Conservation (phyloP, 1,284 basidiomycete genomes). For the Ustilago xerochloae region DNA sequence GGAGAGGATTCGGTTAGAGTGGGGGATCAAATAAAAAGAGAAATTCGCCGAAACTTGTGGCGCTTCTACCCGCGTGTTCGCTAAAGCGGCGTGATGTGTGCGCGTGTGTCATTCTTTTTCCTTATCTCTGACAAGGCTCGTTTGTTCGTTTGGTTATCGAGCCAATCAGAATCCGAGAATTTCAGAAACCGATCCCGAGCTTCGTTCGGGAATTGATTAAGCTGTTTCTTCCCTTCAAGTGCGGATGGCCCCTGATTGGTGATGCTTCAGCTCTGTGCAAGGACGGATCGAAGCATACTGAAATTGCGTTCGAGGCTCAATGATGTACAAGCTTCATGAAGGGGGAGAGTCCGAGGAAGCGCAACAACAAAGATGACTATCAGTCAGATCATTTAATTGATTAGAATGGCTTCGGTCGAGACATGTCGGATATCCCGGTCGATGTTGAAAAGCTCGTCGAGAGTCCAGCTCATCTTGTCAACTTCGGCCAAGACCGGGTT, state of each 20-base stretch:
- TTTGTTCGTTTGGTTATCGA: constrained; percentile 26
- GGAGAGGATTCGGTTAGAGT: not conserved
- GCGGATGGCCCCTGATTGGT: too few relatives aligned
- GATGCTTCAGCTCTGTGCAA: too few relatives aligned
- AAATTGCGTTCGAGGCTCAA: too few relatives aligned
- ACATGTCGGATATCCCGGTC: constrained; percentile 8
- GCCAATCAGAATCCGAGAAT: constrained; percentile 23
- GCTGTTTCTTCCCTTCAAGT: not conserved
- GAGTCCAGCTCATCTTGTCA: not conserved
- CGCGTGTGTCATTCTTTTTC: not conserved
- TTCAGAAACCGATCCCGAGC: not conserved
- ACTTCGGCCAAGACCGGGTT: constrained; percentile 10
- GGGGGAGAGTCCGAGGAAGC: not conserved
- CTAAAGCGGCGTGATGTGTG: not conserved
- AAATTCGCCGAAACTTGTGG: constrained; percentile 8
- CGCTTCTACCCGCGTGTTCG: constrained; percentile 2
- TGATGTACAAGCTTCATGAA: too few relatives aligned
- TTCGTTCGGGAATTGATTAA: constrained; percentile 1
- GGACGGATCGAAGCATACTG: too few relatives aligned
- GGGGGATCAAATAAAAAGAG: not conserved
- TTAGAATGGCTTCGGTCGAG: not conserved
- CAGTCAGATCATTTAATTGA: too few relatives aligned
- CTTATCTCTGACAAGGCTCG: not conserved
- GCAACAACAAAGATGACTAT: too few relatives aligned
- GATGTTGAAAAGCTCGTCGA: not conserved